Base-by-base conservation (phyloP, 495 filamentous ascomycete genomes). In the Cairneyella variabilis region DNA sequence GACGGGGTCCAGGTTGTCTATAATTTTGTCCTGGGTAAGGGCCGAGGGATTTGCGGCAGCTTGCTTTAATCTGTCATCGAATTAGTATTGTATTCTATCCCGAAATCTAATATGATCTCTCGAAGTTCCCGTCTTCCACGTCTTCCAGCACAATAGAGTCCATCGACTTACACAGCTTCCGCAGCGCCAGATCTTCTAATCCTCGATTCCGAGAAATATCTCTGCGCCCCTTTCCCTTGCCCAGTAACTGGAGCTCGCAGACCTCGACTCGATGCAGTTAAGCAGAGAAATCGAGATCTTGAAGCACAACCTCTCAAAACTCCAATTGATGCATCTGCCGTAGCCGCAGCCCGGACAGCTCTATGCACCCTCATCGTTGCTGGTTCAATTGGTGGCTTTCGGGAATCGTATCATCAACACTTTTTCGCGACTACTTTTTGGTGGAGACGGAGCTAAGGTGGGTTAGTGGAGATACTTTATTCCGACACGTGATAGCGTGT, bases 1-100 rank as follows among this genome's bases (percentile, higher is more conserved):
- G 20, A 80, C 71, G 11, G 89, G 84, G 56, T 86, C 76, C 34
- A 92, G 75, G 62, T 87, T 88, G 43, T 48, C 34, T n/a, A 63
- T 52, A 41, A 63, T 63, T 12, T 32, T 20, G n/a, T 57, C 54
- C 69, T 88, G 85, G 2, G 82, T 74, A 20, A 88, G 68, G 51
- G 69, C 64, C 14, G 77, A 72, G 21, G 84, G 83, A 48, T 78
- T 76, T 16, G 74, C 74, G n/a, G 74, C 71, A 12, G 84, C 84
- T 66, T 84, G 74, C 63, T 88, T 83, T 48, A 83, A 64, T 27
- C 76, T 79, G 57, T 11, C 22, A 12, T 17, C 14, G 53, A 26
- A 51, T 48, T 44, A 26, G 30, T n/a, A 9, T 34, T 25, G 27
- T 17, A 14, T 45, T 45, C 41, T 26, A 34, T 14, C 14, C 16